Evolutionary conservation across 164 flowering plant genomes (phyloP).

Genomic region (Platanus orientalis): DNA sequence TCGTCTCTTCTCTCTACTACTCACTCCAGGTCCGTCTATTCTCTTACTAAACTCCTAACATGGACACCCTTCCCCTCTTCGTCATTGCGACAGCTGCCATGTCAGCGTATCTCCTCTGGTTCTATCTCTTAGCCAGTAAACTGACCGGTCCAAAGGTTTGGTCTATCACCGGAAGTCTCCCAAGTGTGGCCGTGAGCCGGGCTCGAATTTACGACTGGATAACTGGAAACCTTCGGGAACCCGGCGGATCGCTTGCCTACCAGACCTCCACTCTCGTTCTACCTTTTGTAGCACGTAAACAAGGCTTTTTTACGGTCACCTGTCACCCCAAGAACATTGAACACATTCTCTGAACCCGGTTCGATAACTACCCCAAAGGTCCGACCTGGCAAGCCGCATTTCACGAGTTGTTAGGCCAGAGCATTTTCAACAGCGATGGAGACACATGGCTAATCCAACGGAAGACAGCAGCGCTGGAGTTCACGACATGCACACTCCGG

Average conservation of each 20-base stretch:
- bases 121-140: constrained; percentile 30
- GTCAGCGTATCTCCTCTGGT: constrained; percentile 48
- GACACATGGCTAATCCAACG: constrained; percentile 88
- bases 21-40: neutral
- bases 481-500: constrained; percentile 81
- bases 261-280: constrained; percentile 39
- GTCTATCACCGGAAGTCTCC: constrained; percentile 50
- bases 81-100: constrained; percentile 18
- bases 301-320: constrained; percentile 28
- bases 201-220: constrained; percentile 61
- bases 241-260: too few relatives aligned
- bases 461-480: constrained; percentile 86
- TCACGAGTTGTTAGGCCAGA: constrained; percentile 81
- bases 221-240: constrained; percentile 29
- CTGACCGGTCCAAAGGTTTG: constrained; percentile 47
- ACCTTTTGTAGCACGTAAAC: constrained; percentile 43
- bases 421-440: constrained; percentile 89
- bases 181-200: constrained; percentile 42
- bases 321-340: constrained; percentile 46
- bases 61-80: constrained; percentile 25
- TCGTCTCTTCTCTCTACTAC: too few relatives aligned
- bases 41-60: constrained; percentile 3
- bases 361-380: constrained; percentile 76
- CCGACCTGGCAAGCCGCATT: constrained; percentile 70
- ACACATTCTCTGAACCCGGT: constrained; percentile 48